These are phyloP conservation scores for Lecanicillium sp. DNA, from an alignment of 2,329 filamentous ascomycete genomes.

Conservation along the genomic window DNA sequence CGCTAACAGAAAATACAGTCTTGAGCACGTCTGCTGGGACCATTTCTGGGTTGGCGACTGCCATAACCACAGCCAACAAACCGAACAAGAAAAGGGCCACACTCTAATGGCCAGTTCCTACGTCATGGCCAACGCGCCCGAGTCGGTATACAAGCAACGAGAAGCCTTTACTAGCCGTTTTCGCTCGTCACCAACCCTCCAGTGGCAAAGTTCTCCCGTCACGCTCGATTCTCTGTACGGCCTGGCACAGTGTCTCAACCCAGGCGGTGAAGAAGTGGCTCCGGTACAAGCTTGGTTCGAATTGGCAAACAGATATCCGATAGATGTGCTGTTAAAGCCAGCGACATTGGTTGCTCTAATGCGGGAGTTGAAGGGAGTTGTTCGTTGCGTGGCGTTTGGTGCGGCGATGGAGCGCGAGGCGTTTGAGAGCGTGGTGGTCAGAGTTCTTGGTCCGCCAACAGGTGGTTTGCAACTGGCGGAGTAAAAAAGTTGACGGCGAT, in stretches of 20 bases:
- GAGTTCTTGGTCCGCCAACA: constrained; percentile 24
- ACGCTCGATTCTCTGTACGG: constrained; percentile 33
- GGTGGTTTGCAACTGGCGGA: too few relatives aligned
- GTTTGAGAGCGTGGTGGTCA: constrained; percentile 36
- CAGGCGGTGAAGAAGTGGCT: constrained; percentile 33
- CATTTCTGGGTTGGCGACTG: constrained; percentile 36
- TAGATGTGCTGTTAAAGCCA: constrained; percentile 25
- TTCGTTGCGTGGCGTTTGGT: constrained; percentile 39
- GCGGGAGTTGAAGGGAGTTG: constrained; percentile 31
- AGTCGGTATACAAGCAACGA: constrained; percentile 21
- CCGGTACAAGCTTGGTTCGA: constrained; percentile 50
- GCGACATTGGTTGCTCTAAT: constrained; percentile 28
- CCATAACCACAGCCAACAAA: constrained; percentile 21
- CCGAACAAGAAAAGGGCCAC: constrained; percentile 28
- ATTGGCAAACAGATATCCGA: constrained; percentile 32
- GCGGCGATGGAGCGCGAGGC: constrained; percentile 36
- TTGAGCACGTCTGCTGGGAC: constrained; percentile 45
- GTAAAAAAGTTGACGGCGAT: too few relatives aligned
- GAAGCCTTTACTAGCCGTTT: constrained; percentile 12
- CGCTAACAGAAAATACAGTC: constrained; percentile 20
- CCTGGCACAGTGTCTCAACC: constrained; percentile 37
- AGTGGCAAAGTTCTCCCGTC: constrained; percentile 31
- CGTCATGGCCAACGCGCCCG: constrained; percentile 30
- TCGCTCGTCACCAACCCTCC: constrained; percentile 17
- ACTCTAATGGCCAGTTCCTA: constrained; percentile 35